Conservation (phyloP, 345 rosid genomes). For the Eucalyptus sp. region DNA sequence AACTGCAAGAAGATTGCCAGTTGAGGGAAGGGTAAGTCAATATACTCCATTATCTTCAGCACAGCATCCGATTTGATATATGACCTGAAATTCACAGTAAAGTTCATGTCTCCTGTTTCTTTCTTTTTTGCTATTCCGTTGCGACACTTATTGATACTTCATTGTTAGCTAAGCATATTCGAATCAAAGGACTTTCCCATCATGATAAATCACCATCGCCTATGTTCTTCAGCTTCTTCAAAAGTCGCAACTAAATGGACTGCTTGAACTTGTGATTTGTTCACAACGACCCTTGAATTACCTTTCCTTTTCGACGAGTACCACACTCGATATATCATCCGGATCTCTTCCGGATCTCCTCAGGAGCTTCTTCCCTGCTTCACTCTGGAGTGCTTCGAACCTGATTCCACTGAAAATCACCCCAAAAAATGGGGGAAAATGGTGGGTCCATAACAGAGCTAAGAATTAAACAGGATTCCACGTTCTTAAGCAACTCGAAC, state of each 20-base stretch:
- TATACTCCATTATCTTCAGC: slow-evolving; percentile 74
- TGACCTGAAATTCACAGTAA: slow-evolving; percentile 38
- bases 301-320: slow-evolving; percentile 76
- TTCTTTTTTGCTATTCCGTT: background rate
- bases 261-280: background rate
- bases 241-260: background rate
- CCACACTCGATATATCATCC: slow-evolving; percentile 90
- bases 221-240: background rate
- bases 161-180: background rate
- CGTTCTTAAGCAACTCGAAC: background rate
- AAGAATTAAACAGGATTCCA: background rate
- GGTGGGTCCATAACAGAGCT: background rate
- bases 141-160: background rate
- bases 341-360: slow-evolving; percentile 91
- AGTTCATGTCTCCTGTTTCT: background rate
- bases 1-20: slow-evolving; percentile 58
- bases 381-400: slow-evolving; percentile 85
- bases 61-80: slow-evolving; percentile 83
- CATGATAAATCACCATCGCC: background rate
- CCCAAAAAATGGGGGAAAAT: background rate
- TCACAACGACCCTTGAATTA: background rate
- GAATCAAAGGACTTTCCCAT: background rate
- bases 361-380: slow-evolving; percentile 62
- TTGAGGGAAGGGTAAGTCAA: slow-evolving; percentile 80
- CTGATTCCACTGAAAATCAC: slow-evolving; percentile 47